Base-by-base conservation (phyloP, 345 rosid genomes). In the Salix suchowensis region DNA sequence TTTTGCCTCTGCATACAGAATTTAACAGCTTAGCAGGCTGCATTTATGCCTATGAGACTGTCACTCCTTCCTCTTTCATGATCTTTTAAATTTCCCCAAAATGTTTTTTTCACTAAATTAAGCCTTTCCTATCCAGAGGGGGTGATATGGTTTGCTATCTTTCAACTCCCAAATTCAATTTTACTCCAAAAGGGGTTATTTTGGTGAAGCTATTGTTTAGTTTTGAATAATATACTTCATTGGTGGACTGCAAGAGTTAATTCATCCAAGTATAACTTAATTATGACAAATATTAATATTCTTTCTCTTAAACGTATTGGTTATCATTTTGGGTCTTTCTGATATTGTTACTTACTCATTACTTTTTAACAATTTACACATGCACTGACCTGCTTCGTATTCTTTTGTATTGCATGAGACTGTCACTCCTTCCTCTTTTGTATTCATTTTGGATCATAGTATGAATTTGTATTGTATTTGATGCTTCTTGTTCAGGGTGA, bases 401-500 rank as follows among this genome's bases (percentile, higher is more conserved):
- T 18, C 44, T 46, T 69, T 61, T 36, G 37, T 36, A 5, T 36
- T 36, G 37, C 1, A 36, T 36, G 37, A 36, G 37, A 36, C 7
- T 36, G 37, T 36, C 37, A 5, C 37, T 36, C 37, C 37, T 36
- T 36, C 37, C 6, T 36, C 37, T 36, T 36, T 36, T 0, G 37
- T 36, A 36, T 36, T 36, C 37, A 36, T 36, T 36, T 36, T 36
- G 37, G 37, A 36, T 36, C 37, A 36, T 36, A 36, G 7, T 36
- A 36, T 36, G 37, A 36, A 36, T 36, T 36, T 36, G 37, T 36
- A 5, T 36, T 36, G 37, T 36, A 7, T 78, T 30, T 80, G 74
- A 73, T 78, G 73, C 80, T 75, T 87, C 24, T 74, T 60, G 14
- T 65, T 69, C 89, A 96, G 99, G 97, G 99, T 73, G 97, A 91